Base-by-base conservation (phyloP, 2,329 filamentous ascomycete species). In the Amauroascus verrucosus region DNA sequence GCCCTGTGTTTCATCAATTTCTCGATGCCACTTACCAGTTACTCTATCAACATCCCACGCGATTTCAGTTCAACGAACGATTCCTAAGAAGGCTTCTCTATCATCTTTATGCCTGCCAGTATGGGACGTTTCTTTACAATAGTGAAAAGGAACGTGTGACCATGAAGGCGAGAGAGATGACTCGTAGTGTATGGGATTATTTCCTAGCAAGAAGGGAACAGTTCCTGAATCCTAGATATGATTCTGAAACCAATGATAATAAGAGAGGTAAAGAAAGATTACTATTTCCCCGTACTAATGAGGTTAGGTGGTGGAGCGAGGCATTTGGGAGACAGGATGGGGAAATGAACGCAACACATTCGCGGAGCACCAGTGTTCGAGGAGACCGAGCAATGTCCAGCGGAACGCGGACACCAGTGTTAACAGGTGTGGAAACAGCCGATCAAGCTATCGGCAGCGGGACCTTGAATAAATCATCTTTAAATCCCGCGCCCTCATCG, bases 1-100 rank as follows among this genome's bases (percentile, higher is more conserved):
- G 89, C 56, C 93, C 93, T 0, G 87, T 98, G 22, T 98, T 98
- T 69, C 93, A 98, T 63, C 93, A 98, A 65, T 98, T 97, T 69
- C 79, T 98, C 8, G 93, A 97, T 64, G 89, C 88, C 35, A 88
- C 88, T 1, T 97, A 93, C 65, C 93, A 98, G 67, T 76, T 98
- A 26, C 72, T 95, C 22, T 78, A 86, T 56, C 93, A 97, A 66
- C 77, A 91, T 62, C 89, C 89, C 0, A 86, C 82, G 6, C 84
- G 90, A 0, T 98, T 98, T 65, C 91, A 98, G 67, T 98, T 89
- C 70, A 97, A 95, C 61, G 93, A 97, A 67, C 83, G 91, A 3
- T 97, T 98, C 68, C 73, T 98, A 6, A 80, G 88, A 24, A 82
- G 93, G 18, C 75, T 98, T 2, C 76, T 97, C 1, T 98, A 97